Conservation (phyloP, 78 protist species). For the Dictyostelium intermedium region DNA sequence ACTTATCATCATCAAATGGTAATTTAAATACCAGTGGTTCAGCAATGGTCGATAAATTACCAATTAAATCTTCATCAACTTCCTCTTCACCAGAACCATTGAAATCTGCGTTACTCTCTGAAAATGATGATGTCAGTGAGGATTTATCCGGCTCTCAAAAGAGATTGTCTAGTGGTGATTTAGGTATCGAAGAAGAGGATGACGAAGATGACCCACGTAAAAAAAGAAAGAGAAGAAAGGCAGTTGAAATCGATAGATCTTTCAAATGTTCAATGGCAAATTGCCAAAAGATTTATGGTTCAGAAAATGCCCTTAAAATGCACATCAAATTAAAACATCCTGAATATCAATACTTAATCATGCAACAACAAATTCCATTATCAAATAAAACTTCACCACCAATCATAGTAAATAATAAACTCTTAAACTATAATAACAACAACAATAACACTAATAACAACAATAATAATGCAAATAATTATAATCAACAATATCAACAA, state of each 20-base stretch:
- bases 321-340: conserved; percentile 83
- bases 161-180: background rate
- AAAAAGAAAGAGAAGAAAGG: conserved; percentile 81
- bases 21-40: background rate
- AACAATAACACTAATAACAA: background rate
- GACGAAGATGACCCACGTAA: conserved; percentile 61
- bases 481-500: background rate
- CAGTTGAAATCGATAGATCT: conserved; percentile 62
- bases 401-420: conserved; percentile 51
- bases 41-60: background rate
- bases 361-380: conserved; percentile 67
- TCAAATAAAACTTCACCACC: conserved; percentile 50
- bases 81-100: conserved; percentile 8
- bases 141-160: background rate
- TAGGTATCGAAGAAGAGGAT: conserved; percentile 1
- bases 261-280: conserved; percentile 71
- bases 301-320: conserved; percentile 77
- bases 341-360: conserved; percentile 62
- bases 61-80: background rate
- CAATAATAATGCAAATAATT: background rate
- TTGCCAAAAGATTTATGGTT: conserved; percentile 76
- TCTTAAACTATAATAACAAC: conserved; percentile 8
- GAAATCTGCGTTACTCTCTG: background rate
- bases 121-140: background rate
- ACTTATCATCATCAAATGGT: background rate